Evolutionary conservation across 2,329 filamentous ascomycete species (phyloP).

Genomic region (Cladorrhinum sp.): DNA sequence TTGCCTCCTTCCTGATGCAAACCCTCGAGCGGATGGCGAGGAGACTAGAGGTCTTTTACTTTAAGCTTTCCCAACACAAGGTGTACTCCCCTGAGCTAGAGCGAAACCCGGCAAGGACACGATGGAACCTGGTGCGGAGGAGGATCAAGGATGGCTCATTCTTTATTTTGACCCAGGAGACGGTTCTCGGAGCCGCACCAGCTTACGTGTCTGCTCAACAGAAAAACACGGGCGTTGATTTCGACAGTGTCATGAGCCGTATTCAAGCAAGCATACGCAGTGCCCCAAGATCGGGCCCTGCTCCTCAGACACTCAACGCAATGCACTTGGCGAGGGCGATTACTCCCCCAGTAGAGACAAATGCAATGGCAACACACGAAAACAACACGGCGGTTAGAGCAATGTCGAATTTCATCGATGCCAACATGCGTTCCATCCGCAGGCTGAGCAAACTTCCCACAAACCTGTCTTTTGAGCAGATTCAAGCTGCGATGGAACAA

Average conservation of each 20-base stretch:
- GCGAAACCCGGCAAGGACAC: constrained; percentile 49
- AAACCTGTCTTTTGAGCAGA: constrained; percentile 33
- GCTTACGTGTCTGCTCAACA: constrained; percentile 29
- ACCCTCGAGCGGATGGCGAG: constrained; percentile 53
- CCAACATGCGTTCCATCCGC: constrained; percentile 42
- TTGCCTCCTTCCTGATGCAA: constrained; percentile 49
- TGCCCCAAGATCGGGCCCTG: constrained; percentile 9
- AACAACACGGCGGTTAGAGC: constrained; percentile 42
- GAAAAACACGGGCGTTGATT: constrained; percentile 39
- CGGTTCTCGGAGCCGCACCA: constrained; percentile 31
- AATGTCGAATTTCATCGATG: constrained; percentile 45
- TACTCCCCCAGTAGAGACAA: constrained; percentile 33
- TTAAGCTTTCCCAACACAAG: constrained; percentile 46
- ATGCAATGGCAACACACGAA: constrained; percentile 41
- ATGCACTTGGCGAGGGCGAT: constrained; percentile 39
- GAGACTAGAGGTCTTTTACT: constrained; percentile 50
- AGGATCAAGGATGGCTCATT: constrained; percentile 50
- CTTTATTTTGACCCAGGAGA: constrained; percentile 45
- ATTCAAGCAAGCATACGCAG: constrained; percentile 23
- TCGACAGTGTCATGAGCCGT: constrained; percentile 35
- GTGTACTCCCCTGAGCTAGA: constrained; percentile 52
- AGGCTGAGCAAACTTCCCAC: constrained; percentile 41
- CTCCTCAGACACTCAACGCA: constrained; percentile 37
- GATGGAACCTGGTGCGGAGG: constrained; percentile 50
- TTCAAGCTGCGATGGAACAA: constrained; percentile 29